phyloP scores from a whole-genome alignment of 2,329 filamentous ascomycete genomes.

The Microsporum ferrugineum region DNA sequence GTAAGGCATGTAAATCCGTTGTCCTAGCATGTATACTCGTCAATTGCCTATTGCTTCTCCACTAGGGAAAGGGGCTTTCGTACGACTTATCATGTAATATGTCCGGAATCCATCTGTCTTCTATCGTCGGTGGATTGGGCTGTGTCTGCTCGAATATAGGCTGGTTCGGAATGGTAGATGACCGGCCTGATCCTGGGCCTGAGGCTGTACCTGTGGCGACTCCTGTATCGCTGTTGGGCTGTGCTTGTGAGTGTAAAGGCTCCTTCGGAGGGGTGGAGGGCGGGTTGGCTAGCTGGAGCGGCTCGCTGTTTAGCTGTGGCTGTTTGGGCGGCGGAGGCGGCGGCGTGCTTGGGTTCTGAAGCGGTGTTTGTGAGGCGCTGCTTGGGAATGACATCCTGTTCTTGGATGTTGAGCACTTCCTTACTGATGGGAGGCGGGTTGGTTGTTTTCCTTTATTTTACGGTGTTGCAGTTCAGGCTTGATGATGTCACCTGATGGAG shows the following conservation, averaged over 20 bases:
- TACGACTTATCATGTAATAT: slow-evolving; percentile 73
- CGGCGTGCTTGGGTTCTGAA: slow-evolving; percentile 42
- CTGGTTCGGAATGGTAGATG: slow-evolving; percentile 11
- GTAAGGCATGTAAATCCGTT: slow-evolving; percentile 58
- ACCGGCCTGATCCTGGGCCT: slow-evolving; percentile 3
- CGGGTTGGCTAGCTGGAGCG: slow-evolving; percentile 45
- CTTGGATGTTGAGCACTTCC: no score
- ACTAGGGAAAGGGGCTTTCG: slow-evolving; percentile 21
- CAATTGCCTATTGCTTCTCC: neutral
- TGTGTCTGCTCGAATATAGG: slow-evolving; percentile 13
- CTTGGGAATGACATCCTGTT: neutral
- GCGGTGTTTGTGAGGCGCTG: neutral
- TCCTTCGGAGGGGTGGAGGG: slow-evolving; percentile 23
- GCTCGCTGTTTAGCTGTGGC: slow-evolving; percentile 32
- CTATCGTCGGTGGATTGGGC: slow-evolving; percentile 32
- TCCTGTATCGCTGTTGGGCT: slow-evolving; percentile 7
- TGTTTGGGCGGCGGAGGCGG: slow-evolving; percentile 62
- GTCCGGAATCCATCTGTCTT: slow-evolving; percentile 63
- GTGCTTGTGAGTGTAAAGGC: slow-evolving; percentile 14
- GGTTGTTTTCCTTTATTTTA: no score
- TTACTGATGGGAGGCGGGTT: no score
- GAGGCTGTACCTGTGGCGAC: neutral
- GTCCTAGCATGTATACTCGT: slow-evolving; percentile 15
- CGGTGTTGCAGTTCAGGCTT: neutral
- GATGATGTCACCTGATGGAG: neutral